Conservation (phyloP, 306 rosid genomes). For the Hippophae tibetana region DNA sequence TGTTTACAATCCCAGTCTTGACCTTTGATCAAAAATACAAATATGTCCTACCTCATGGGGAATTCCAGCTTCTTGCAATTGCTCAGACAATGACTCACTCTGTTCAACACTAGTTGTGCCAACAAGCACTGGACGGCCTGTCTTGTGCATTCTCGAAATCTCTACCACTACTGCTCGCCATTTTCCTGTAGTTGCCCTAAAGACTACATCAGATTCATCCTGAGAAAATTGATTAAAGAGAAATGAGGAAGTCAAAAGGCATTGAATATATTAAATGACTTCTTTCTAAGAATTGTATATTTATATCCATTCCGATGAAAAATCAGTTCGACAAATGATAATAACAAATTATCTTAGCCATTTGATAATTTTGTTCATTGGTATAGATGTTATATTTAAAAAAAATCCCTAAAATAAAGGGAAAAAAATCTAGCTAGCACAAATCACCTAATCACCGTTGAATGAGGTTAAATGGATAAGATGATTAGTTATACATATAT, state of each 20-base stretch:
- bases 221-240: constrained; percentile 31
- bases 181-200: constrained; percentile 80
- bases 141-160: constrained; percentile 92
- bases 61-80: constrained; percentile 77
- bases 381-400: too few species aligned
- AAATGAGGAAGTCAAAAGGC: constrained; percentile 21
- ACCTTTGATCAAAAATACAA: constrained; percentile 13
- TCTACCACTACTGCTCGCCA: constrained; percentile 97
- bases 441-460: too few species aligned
- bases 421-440: too few species aligned
- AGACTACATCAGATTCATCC: constrained; percentile 98
- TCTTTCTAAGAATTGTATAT: not conserved
- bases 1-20: not conserved
- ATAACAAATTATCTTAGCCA: too few species aligned
- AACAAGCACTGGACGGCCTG: constrained; percentile 93
- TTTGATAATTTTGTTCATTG: too few species aligned
- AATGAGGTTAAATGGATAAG: too few species aligned
- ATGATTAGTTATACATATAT: too few species aligned
- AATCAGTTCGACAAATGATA: too few species aligned
- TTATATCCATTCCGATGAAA: too few species aligned
- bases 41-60: constrained; percentile 65
- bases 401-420: too few species aligned
- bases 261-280: constrained; percentile 8
- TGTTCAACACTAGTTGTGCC: constrained; percentile 98
- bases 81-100: constrained; percentile 80